Evolutionary conservation across 192 early-diverging fungal genomes (phyloP).

Genomic region (Dimargaris xerosporica): DNA sequence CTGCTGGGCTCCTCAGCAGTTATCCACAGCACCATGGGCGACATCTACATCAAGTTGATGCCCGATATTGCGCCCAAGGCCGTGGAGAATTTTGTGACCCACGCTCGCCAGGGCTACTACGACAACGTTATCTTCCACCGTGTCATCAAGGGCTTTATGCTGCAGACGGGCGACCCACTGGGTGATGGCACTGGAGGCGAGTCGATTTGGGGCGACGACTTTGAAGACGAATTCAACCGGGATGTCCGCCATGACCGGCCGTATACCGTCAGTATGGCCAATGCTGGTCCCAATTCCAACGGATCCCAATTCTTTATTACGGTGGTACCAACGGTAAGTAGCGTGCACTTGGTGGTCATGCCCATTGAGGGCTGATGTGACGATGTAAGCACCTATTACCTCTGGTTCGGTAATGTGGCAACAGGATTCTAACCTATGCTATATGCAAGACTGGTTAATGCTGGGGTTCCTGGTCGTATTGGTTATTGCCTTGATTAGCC

Average conservation of each 20-base stretch:
- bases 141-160: conserved; percentile 94
- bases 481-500: conserved; percentile 19
- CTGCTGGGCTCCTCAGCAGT: conserved; percentile 55
- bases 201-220: conserved; percentile 77
- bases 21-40: conserved; percentile 79
- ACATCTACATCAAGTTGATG: conserved; percentile 76
- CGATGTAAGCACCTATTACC: no score
- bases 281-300: conserved; percentile 77
- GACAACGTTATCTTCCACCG: conserved; percentile 90
- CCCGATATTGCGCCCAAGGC: conserved; percentile 75
- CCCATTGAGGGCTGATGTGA: no score
- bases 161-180: conserved; percentile 83
- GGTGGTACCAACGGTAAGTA: conserved; percentile 46
- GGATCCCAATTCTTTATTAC: conserved; percentile 96
- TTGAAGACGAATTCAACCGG: conserved; percentile 84
- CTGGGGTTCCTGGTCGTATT: no score
- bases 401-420: no score
- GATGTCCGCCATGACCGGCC: conserved; percentile 73
- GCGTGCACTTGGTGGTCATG: no score
- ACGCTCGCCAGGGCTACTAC: conserved; percentile 76
- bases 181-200: conserved; percentile 93
- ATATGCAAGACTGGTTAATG: no score
- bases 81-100: conserved; percentile 86
- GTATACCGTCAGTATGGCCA: conserved; percentile 92
- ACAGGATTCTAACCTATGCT: no score